Base-by-base conservation (phyloP, 345 rosid genomes). In the Sapria himalayana region DNA sequence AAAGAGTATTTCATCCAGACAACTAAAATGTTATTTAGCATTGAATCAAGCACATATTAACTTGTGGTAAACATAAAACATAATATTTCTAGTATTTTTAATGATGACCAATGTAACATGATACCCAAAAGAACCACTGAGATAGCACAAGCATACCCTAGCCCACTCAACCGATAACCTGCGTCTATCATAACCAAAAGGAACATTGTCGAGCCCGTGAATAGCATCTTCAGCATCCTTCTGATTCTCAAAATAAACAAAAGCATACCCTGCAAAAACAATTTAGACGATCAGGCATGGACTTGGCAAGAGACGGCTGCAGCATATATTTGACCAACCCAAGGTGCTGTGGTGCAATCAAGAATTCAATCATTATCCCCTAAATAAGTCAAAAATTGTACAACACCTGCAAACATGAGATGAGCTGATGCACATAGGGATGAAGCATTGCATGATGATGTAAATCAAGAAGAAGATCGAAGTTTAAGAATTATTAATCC, bases 141-240 rank as follows among this genome's bases (percentile, higher is more conserved):
- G n/a, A n/a, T n/a, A n/a, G n/a, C n/a, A n/a, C n/a, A 1, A 33
- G 37, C 55, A 22, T 39, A 79, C 85, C 78, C 69, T 76, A 4
- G 96, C 93, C 93, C 89, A 79, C 63, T 85, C 89, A 34, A 76
- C 89, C 0, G 89, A 79, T 36, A 84, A 52, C 54, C 56, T 63
- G 21, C 85, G 81, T 39, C 58, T 62, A 43, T 76, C 77, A 60
- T 84, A 74, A 23, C 95, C 95, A 57, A 76, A 84, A 18, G 81
- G 71, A 3, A 24, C 13, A 42, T 66, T 67, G 60, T 85, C 93
- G 29, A 70, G 63, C 16, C 67, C 79, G 5, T 67, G 75, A 29
- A 85, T 79, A 39, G 89, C 81, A 61, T 76, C 85, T 20, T 70
- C 73, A 52, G 89, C 95, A 76, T 84, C 89, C 11, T 70, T 77